These are phyloP conservation scores for Trichoderma sp. DNA, from an alignment of 2,329 filamentous ascomycete genomes.

Conservation along the genomic window DNA sequence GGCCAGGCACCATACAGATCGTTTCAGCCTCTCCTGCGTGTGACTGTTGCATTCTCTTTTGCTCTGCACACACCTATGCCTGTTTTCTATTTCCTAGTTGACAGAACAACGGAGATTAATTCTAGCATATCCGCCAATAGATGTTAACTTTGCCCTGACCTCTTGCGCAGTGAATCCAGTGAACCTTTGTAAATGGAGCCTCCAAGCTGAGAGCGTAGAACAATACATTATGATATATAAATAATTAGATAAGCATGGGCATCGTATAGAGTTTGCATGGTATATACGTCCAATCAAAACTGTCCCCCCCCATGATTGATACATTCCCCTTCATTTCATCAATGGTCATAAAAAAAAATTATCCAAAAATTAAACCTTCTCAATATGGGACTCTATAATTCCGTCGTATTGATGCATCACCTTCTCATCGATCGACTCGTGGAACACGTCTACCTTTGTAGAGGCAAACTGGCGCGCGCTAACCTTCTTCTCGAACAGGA, in stretches of 20 bases:
- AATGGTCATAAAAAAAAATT: background rate
- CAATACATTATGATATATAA: background rate
- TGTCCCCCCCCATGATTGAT: background rate
- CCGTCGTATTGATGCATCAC: slow-evolving; percentile 49
- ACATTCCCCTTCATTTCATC: background rate
- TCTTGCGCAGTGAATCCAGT: background rate
- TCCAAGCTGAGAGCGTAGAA: background rate
- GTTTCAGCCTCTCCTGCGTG: background rate
- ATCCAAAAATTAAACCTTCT: slow-evolving; percentile 4
- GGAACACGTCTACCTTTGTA: slow-evolving; percentile 56
- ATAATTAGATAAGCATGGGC: background rate
- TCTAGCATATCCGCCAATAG: background rate
- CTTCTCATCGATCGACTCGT: slow-evolving; percentile 46
- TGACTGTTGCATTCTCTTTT: background rate
- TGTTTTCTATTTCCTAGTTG: background rate
- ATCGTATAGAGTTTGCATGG: background rate
- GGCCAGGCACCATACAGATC: background rate
- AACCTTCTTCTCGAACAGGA: slow-evolving; percentile 74
- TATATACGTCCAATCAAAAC: slow-evolving; percentile 1
- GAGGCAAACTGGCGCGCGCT: slow-evolving; percentile 69
- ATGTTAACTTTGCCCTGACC: background rate
- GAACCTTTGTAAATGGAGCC: background rate
- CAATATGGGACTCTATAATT: slow-evolving; percentile 24
- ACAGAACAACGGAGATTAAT: background rate
- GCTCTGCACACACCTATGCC: background rate